Evolutionary conservation across 2,329 filamentous ascomycete species (phyloP).

Genomic region (Corinectria fuckeliana): DNA sequence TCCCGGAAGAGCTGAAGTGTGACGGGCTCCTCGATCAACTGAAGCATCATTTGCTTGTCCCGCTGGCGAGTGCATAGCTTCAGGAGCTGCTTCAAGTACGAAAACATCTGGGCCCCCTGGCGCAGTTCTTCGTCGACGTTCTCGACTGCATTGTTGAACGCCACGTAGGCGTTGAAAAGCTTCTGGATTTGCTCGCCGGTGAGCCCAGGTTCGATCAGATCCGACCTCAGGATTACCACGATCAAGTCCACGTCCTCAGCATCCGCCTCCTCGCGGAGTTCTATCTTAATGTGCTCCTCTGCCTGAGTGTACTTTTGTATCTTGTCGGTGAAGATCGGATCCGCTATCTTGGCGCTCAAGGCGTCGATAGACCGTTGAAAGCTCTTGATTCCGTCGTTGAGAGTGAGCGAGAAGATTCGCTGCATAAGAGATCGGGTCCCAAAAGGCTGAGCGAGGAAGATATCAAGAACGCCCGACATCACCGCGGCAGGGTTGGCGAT

Average conservation of each 20-base stretch:
- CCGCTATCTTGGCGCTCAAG: slow-evolving; percentile 78
- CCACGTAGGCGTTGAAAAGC: slow-evolving; percentile 93
- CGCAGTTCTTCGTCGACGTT: slow-evolving; percentile 88
- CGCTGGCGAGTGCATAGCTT: slow-evolving; percentile 90
- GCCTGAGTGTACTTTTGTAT: slow-evolving; percentile 80
- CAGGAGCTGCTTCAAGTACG: slow-evolving; percentile 90
- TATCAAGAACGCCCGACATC: slow-evolving; percentile 93
- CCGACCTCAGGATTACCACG: slow-evolving; percentile 82
- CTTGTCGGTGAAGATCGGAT: slow-evolving; percentile 79
- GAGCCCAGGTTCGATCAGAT: slow-evolving; percentile 75
- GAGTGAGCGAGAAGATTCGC: slow-evolving; percentile 88
- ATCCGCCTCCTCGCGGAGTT: slow-evolving; percentile 75
- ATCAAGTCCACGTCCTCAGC: slow-evolving; percentile 82
- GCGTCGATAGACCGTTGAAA: slow-evolving; percentile 88
- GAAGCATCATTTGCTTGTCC: slow-evolving; percentile 97
- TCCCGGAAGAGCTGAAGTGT: slow-evolving; percentile 96
- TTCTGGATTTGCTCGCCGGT: slow-evolving; percentile 78
- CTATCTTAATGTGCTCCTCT: slow-evolving; percentile 75
- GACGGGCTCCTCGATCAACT: slow-evolving; percentile 94
- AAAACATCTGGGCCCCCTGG: slow-evolving; percentile 89
- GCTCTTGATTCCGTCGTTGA: slow-evolving; percentile 86
- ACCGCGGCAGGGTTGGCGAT: slow-evolving; percentile 96
- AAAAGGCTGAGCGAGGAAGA: slow-evolving; percentile 95
- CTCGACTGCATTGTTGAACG: slow-evolving; percentile 93
- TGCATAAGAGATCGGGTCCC: slow-evolving; percentile 90